Percentiles rank a stretch among this genome's conserved stretches.
Conservation (phyloP, 2,329 filamentous ascomycete genomes). For the Simplicillium sp. region DNA sequence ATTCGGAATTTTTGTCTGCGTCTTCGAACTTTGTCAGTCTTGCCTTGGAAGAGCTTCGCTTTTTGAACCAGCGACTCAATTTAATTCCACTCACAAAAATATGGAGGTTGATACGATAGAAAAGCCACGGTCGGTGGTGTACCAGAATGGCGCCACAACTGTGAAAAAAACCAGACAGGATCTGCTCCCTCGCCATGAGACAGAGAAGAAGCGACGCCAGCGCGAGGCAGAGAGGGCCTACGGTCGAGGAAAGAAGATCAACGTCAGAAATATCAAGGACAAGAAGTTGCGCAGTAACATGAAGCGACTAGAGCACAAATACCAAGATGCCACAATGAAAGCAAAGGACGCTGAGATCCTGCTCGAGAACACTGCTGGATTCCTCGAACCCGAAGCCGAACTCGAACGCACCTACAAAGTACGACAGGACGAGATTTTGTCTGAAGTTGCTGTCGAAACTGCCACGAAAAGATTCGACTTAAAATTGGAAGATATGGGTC, state of each 20-base stretch:
- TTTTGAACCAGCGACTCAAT: neutral
- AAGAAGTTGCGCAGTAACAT: conserved; percentile 83
- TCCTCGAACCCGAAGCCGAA: conserved; percentile 79
- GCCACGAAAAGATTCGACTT: conserved; percentile 91
- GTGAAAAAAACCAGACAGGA: conserved; percentile 40
- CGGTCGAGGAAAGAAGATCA: conserved; percentile 71
- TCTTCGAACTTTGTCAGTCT: too few relatives aligned
- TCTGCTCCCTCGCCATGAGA: conserved; percentile 41
- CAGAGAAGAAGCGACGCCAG: conserved; percentile 39
- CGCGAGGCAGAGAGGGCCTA: conserved; percentile 66
- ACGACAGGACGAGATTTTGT: conserved; percentile 74
- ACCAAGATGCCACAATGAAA: conserved; percentile 68
- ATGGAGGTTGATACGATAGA: conserved; percentile 29
- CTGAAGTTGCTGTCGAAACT: conserved; percentile 67
- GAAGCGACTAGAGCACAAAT: conserved; percentile 69
- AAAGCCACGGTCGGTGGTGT: conserved; percentile 23
- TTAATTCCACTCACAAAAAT: conserved; percentile 6
- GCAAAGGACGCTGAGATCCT: conserved; percentile 95
- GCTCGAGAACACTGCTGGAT: conserved; percentile 76
- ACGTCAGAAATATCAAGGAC: conserved; percentile 67
- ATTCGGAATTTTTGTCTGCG: too few relatives aligned
- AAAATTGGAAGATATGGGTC: conserved; percentile 71
- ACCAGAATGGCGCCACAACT: conserved; percentile 43
- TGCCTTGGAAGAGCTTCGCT: too few relatives aligned
- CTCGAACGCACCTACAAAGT: conserved; percentile 90